Evolutionary conservation across 2,329 filamentous ascomycete species (phyloP), one percentile per base, ranked within the genome.

Genomic region (Remersonia thermophila): DNA sequence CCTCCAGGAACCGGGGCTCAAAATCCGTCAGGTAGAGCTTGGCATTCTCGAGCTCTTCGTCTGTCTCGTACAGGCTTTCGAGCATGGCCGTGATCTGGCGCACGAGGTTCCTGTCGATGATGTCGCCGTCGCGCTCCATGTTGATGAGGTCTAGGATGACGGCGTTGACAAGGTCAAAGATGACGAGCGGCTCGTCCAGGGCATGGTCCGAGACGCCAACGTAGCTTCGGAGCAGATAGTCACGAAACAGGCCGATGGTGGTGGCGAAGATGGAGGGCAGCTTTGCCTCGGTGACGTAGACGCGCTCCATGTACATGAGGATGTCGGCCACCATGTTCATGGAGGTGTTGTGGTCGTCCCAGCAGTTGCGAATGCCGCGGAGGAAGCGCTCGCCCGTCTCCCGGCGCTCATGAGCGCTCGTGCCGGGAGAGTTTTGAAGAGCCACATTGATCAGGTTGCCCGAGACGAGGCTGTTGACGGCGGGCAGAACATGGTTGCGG

Each of bases 321-420:
- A 96, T 85, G 56, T 96, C 91, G 3, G 87, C 86, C 34, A 85
- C 80, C 89, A 96, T 96, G 53, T 85, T 86, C 83, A 94, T 94
- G 30, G 83, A 87, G 38, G 83, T 73, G 54, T 87, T 83, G 54
- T 98, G 87, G 44, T 93, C 82, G 42, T 86, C 76, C 85, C 87
- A 98, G 2, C 79, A 76, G 39, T 77, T 69, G 48, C 80, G 80
- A 11, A 96, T 58, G 0, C 76, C 80, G 37, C 73, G 74, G 40
- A 98, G 60, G 46, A 96, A 93, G 51, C 71, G 78, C 58, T 94
- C 86, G 32, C 87, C 87, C 26, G 82, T 80, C 30, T 80, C 72
- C 32, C 83, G 71, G 37, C 83, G 74, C 60, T 95, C 86, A 48
- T 82, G 82, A 12, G 75, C 68, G n/a, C 83, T 82, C 2, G 74